phyloP scores from a whole-genome alignment of 2,329 filamentous ascomycete species.

The Aspergillus eucalypticola region DNA sequence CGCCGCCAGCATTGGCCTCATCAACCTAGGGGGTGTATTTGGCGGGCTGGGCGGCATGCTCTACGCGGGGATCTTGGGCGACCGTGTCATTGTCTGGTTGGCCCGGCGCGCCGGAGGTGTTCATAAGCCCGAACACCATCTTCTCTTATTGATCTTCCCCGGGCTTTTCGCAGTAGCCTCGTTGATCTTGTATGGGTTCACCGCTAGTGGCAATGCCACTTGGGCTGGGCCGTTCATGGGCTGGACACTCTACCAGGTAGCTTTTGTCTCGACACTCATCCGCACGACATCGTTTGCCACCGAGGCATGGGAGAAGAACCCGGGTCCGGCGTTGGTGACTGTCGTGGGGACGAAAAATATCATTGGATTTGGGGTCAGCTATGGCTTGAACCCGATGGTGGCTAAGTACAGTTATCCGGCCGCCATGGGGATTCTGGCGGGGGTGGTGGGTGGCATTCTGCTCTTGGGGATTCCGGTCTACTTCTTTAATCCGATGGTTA shows the following conservation, averaged over 20 bases:
- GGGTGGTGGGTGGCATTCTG: slow-evolving; percentile 22
- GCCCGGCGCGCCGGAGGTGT: slow-evolving; percentile 36
- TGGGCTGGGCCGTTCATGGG: slow-evolving; percentile 34
- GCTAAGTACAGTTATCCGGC: slow-evolving; percentile 26
- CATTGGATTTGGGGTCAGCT: slow-evolving; percentile 30
- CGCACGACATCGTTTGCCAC: slow-evolving; percentile 37
- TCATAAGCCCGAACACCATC: slow-evolving; percentile 38
- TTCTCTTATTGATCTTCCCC: slow-evolving; percentile 35
- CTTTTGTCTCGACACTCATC: slow-evolving; percentile 31
- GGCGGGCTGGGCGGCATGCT: slow-evolving; percentile 31
- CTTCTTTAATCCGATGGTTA: slow-evolving; percentile 26
- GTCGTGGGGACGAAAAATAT: slow-evolving; percentile 34
- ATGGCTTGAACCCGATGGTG: slow-evolving; percentile 31
- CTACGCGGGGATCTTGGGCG: slow-evolving; percentile 28
- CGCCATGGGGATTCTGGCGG: slow-evolving; percentile 28
- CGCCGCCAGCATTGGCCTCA: slow-evolving; percentile 25
- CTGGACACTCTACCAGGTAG: slow-evolving; percentile 26
- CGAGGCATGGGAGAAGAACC: slow-evolving; percentile 37
- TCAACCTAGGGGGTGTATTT: slow-evolving; percentile 29
- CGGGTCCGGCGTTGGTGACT: slow-evolving; percentile 30
- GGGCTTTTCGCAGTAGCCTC: slow-evolving; percentile 33
- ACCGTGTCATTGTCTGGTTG: slow-evolving; percentile 28
- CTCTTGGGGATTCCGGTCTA: slow-evolving; percentile 28
- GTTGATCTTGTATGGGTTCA: slow-evolving; percentile 35
- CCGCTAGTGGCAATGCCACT: slow-evolving; percentile 25